phyloP scores from a whole-genome alignment of 805 yeast species.

The Barnettozyma vustinii region DNA sequence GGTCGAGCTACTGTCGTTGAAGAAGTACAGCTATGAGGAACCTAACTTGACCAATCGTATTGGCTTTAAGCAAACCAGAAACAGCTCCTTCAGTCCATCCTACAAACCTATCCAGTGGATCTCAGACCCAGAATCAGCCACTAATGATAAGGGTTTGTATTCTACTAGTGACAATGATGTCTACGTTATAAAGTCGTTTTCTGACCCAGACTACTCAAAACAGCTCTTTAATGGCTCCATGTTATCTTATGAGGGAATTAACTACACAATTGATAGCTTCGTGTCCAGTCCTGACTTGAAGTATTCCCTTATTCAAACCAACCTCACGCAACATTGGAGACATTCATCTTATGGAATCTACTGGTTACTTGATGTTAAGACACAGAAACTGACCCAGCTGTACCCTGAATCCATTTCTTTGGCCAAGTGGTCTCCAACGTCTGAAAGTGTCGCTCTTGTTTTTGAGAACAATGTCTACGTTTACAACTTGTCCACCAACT shows the following conservation, averaged over 20 bases:
- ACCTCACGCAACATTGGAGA: slow-evolving; percentile 55
- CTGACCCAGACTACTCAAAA: slow-evolving; percentile 38
- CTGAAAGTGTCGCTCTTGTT: slow-evolving; percentile 60
- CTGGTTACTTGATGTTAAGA: slow-evolving; percentile 35
- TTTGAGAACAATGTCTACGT: slow-evolving; percentile 64
- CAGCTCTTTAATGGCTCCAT: slow-evolving; percentile 45
- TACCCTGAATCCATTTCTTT: slow-evolving; percentile 33
- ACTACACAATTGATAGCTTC: slow-evolving; percentile 45
- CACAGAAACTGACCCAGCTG: slow-evolving; percentile 21
- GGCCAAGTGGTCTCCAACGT: slow-evolving; percentile 73
- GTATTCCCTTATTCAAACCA: slow-evolving; percentile 54
- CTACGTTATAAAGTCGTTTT: slow-evolving; percentile 51
- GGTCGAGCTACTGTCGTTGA: slow-evolving; percentile 6
- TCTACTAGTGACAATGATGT: slow-evolving; percentile 41
- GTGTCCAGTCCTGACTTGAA: slow-evolving; percentile 64
- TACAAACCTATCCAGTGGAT: slow-evolving; percentile 68
- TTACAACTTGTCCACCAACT: slow-evolving; percentile 30
- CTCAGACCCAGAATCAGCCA: slow-evolving; percentile 38
- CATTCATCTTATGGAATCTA: slow-evolving; percentile 41
- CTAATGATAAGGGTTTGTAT: slow-evolving; percentile 62
- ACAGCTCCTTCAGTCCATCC: slow-evolving; percentile 50
- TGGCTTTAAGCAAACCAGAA: slow-evolving; percentile 41
- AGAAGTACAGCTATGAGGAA: not conserved
- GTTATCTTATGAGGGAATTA: slow-evolving; percentile 35
- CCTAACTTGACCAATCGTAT: slow-evolving; percentile 5